Conservation (phyloP, 78 protist species). For the Chrysochromulina parva region DNA sequence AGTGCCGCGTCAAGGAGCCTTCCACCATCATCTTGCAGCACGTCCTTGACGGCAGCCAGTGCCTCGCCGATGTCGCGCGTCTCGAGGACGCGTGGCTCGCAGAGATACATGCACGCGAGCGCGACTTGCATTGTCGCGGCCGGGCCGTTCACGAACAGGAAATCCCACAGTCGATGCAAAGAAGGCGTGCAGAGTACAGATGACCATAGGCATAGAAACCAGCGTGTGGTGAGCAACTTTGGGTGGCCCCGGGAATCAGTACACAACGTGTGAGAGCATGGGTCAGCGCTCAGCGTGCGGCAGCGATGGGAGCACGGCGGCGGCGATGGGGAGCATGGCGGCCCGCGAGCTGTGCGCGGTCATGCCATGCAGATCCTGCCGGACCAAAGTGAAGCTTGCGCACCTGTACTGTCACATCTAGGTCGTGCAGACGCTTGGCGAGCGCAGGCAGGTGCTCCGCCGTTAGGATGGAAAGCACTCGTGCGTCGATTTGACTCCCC, state of each 20-base stretch:
- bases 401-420: not conserved
- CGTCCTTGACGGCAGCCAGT: not conserved
- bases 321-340: too few relatives aligned
- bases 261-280: too few relatives aligned
- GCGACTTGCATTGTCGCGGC: slow-evolving; percentile 2
- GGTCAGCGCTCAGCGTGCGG: too few relatives aligned
- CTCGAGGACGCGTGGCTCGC: not conserved
- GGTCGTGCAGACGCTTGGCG: not conserved
- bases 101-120: not conserved
- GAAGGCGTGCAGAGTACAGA: not conserved
- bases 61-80: not conserved
- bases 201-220: not conserved
- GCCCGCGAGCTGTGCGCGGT: too few relatives aligned
- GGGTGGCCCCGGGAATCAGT: too few relatives aligned
- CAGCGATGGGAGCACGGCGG: too few relatives aligned
- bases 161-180: not conserved
- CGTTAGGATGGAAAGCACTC: slow-evolving; percentile 59
- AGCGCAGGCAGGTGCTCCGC: not conserved
- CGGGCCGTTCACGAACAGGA: not conserved
- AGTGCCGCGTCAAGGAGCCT: not conserved
- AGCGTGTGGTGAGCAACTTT: not conserved
- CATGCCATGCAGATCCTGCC: too few relatives aligned
- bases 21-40: not conserved
- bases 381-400: too few relatives aligned
- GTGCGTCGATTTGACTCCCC: slow-evolving; percentile 63